Conservation (phyloP, 371 early-diverging fungal species). For the Rhizomucor pusillus region DNA sequence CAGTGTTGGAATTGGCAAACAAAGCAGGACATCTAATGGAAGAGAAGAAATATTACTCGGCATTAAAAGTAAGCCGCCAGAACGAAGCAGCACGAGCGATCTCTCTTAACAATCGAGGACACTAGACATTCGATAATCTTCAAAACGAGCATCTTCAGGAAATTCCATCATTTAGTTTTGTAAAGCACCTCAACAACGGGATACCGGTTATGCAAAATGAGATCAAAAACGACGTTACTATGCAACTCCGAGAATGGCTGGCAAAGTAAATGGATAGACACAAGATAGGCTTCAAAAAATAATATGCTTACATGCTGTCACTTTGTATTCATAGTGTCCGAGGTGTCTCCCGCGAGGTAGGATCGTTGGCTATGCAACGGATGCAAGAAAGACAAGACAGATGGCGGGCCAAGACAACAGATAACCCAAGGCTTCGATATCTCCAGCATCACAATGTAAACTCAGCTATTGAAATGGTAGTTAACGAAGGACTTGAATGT, state of each 20-base stretch:
- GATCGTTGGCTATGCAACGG: constrained; percentile 78
- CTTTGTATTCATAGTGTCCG: constrained; percentile 56
- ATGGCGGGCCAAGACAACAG: constrained; percentile 54
- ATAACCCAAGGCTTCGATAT: constrained; percentile 53
- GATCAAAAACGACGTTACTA: constrained; percentile 80
- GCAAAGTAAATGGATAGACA: constrained; percentile 52
- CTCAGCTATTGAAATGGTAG: constrained; percentile 83
- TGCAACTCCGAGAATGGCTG: constrained; percentile 92
- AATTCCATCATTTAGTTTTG: constrained; percentile 73
- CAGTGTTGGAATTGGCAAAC: constrained; percentile 87
- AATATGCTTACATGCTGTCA: neutral
- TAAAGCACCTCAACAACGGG: constrained; percentile 76
- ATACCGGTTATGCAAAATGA: constrained; percentile 83
- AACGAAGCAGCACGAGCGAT: too few species aligned
- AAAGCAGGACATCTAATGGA: constrained; percentile 81
- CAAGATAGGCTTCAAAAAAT: neutral
- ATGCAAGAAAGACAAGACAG: constrained; percentile 69
- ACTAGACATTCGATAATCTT: constrained; percentile 76
- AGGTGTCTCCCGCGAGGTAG: constrained; percentile 82
- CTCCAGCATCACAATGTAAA: constrained; percentile 68
- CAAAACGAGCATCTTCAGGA: constrained; percentile 68
- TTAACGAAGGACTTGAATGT: constrained; percentile 87
- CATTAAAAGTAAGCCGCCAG: constrained; percentile 77
- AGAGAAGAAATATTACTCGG: constrained; percentile 84
- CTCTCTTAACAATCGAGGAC: too few species aligned